Evolutionary conservation across 306 rosid species (phyloP), one percentile per base, ranked within the genome.

Genomic region (Cucurbita maxima): DNA sequence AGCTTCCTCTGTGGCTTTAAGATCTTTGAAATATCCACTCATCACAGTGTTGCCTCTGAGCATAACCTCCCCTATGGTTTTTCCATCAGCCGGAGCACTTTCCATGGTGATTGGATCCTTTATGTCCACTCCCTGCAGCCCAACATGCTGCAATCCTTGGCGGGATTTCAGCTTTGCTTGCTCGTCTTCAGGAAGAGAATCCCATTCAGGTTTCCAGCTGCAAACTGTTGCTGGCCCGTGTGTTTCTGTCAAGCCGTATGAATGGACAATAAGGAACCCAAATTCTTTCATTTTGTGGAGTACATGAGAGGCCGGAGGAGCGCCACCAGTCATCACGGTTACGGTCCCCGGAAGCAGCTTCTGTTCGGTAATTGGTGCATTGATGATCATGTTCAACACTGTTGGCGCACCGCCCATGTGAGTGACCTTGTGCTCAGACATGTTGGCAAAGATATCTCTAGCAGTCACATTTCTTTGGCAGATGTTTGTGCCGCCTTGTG

Each of bases 201-300:
- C 81, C 98, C 96, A 92, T 81, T 90, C 96, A 19, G 96, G 91
- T 71, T 88, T 86, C 96, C 96, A 86, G 7, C 76, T 5, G 72
- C 98, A 92, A 51, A 87, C 51, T 43, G 96, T 75, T 14, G 77
- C 91, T 4, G 96, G 93, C 66, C 96, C 98, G 75, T 86, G 90
- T 20, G 96, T 90, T 84, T 92, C 98, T 12, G 98, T 92, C 80
- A 92, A 76, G 43, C 98, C 98, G 75, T 92, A 92, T 0, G 88
- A 11, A 79, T 92, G 96, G 37, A 77, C 50, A 43, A 92, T 83
- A 36, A 0, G 0, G 55, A 92, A 92, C 66, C 98, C 98, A 7
- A 88, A 68, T n/a, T 86, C 88, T 76, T 79, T 86, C 86, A 88
- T 88, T 77, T 76, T 78, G 47, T 78, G 81, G n/a, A 90, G 83